phyloP scores from a whole-genome alignment of 352 stramenopile species.

The Phytophthora melonis region DNA sequence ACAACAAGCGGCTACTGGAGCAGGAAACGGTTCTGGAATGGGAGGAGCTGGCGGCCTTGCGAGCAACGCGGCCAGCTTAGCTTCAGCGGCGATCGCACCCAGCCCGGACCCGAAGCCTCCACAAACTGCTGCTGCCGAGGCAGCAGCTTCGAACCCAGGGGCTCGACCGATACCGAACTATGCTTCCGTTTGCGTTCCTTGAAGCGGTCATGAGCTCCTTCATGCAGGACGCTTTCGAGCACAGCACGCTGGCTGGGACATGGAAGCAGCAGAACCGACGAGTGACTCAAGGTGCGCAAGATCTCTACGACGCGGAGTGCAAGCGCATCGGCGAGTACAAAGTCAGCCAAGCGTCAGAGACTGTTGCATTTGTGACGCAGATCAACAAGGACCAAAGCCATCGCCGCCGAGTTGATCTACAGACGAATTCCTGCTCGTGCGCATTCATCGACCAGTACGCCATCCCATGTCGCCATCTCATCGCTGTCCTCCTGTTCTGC shows the following conservation, averaged over 20 bases:
- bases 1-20: constrained; percentile 17
- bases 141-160: constrained; percentile 10
- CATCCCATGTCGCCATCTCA: constrained; percentile 69
- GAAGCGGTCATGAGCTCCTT: constrained; percentile 55
- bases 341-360: constrained; percentile 58
- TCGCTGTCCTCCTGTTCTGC: constrained; percentile 65
- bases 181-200: constrained; percentile 59
- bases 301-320: constrained; percentile 61
- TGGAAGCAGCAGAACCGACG: constrained; percentile 53
- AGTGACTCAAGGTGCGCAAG: constrained; percentile 55
- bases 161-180: constrained; percentile 37
- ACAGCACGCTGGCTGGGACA: constrained; percentile 44
- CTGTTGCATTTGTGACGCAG: constrained; percentile 62
- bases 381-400: constrained; percentile 44
- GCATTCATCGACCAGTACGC: constrained; percentile 65
- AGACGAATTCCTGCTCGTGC: constrained; percentile 57
- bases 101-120: constrained; percentile 1
- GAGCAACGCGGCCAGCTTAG: constrained; percentile 2
- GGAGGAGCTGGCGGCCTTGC: constrained; percentile 1
- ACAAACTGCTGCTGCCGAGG: not conserved
- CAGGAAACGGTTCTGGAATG: constrained; percentile 8
- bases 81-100: constrained; percentile 19
- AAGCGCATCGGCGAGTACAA: constrained; percentile 61
- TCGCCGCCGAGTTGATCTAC: constrained; percentile 55
- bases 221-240: constrained; percentile 51